phyloP scores from a whole-genome alignment of 768 basidiomycete species.

The Podaxis pistillaris region DNA sequence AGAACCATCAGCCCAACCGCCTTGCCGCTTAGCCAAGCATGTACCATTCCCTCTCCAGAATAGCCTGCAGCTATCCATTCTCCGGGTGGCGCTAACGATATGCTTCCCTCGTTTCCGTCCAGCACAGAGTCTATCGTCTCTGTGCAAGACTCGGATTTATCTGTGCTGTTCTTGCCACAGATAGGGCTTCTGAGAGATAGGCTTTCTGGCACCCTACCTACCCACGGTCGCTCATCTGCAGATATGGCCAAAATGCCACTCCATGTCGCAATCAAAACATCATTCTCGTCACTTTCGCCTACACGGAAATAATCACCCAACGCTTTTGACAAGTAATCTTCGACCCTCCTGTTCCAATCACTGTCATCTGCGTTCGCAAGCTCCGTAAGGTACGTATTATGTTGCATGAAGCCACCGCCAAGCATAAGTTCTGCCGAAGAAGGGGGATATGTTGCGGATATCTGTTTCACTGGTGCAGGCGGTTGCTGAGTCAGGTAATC shows the following conservation, averaged over 20 bases:
- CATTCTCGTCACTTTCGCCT: slow-evolving; percentile 20
- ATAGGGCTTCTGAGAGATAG: slow-evolving; percentile 40
- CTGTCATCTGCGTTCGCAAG: slow-evolving; percentile 39
- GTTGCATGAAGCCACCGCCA: slow-evolving; percentile 54
- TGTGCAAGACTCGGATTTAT: slow-evolving; percentile 6
- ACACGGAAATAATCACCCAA: slow-evolving; percentile 52
- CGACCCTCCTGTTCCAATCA: slow-evolving; percentile 25
- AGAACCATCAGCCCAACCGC: slow-evolving; percentile 62
- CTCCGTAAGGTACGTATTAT: slow-evolving; percentile 29
- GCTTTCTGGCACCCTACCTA: slow-evolving; percentile 54
- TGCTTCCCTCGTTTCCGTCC: neutral
- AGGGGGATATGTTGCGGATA: neutral
- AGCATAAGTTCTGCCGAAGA: slow-evolving; percentile 57
- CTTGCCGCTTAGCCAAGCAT: slow-evolving; percentile 63
- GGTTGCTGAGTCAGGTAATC: slow-evolving; percentile 71
- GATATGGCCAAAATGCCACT: slow-evolving; percentile 64
- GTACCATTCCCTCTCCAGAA: slow-evolving; percentile 72
- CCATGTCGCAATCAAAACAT: slow-evolving; percentile 54
- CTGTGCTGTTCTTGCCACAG: neutral
- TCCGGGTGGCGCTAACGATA: slow-evolving; percentile 37
- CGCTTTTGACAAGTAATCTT: slow-evolving; percentile 32
- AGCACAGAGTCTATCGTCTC: slow-evolving; percentile 2
- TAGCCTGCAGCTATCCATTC: slow-evolving; percentile 77
- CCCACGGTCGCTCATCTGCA: slow-evolving; percentile 65
- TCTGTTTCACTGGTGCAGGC: slow-evolving; percentile 12